These are phyloP conservation scores for Camelina hispida DNA, from an alignment of 345 rosid species.

Conservation along the genomic window DNA sequence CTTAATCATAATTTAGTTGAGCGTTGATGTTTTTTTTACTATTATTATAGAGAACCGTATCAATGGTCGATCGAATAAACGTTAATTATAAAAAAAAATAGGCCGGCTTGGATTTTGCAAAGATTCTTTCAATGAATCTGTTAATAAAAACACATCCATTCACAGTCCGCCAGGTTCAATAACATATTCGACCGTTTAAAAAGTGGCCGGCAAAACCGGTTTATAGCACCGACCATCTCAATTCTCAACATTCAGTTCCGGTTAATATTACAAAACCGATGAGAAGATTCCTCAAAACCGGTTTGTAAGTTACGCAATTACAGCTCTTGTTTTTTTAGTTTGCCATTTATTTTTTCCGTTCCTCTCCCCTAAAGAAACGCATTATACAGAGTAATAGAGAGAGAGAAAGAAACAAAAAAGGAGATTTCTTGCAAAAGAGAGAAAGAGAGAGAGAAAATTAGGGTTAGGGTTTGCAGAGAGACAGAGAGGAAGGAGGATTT, in stretches of 20 bases:
- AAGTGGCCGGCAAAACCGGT: conserved; percentile 2
- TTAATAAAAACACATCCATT: background rate
- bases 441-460: conserved; percentile 15
- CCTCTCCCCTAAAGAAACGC: conserved; percentile 33
- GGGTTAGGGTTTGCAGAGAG: conserved; percentile 46
- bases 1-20: background rate
- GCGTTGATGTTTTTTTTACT: background rate
- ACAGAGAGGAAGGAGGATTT: conserved; percentile 26
- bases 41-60: background rate
- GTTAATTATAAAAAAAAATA: too few relatives aligned
- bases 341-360: conserved; percentile 14
- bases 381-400: conserved; percentile 1
- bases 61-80: background rate
- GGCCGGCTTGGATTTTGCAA: conserved; percentile 6
- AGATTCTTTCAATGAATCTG: background rate
- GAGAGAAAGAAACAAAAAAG: background rate
- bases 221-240: conserved; percentile 10
- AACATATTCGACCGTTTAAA: background rate
- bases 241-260: background rate
- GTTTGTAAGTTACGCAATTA: conserved; percentile 31
- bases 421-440: conserved; percentile 15
- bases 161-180: conserved; percentile 1
- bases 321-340: conserved; percentile 23
- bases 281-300: conserved; percentile 14
- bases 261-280: conserved; percentile 6